Conservation (phyloP, 768 basidiomycete genomes). For the Auricularia auricula-judae region DNA sequence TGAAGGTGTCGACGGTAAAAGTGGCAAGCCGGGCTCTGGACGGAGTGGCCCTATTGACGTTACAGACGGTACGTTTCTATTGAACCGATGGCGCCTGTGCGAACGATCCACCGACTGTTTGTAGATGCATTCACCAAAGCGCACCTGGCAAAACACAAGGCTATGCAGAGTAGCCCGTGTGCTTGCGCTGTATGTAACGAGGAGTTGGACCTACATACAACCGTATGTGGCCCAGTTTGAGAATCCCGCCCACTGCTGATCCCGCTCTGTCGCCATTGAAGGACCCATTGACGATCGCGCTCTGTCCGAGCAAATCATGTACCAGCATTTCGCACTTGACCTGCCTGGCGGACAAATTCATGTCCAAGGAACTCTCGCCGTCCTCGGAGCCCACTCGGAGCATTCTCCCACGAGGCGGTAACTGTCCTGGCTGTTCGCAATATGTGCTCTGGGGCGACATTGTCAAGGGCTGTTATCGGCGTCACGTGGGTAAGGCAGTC, state of each 20-base stretch:
- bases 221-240: conserved; percentile 18
- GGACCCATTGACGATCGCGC: conserved; percentile 38
- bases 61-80: conserved; percentile 36
- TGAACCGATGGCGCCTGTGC: conserved; percentile 5
- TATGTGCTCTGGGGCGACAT: conserved; percentile 66
- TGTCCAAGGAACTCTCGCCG: conserved; percentile 13
- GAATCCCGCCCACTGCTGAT: too few species aligned
- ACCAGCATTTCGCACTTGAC: conserved; percentile 42
- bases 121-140: conserved; percentile 29
- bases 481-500: conserved; percentile 21
- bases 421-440: conserved; percentile 37
- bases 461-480: conserved; percentile 48
- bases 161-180: conserved; percentile 25
- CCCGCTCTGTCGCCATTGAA: conserved; percentile 13
- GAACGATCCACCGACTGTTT: neutral
- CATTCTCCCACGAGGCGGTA: conserved; percentile 53
- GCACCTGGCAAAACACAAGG: conserved; percentile 37
- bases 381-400: neutral
- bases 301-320: conserved; percentile 46
- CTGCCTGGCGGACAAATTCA: conserved; percentile 44
- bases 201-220: conserved; percentile 27
- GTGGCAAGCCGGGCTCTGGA: conserved; percentile 41
- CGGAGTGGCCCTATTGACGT: conserved; percentile 44
- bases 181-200: conserved; percentile 35
- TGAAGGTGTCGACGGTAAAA: conserved; percentile 62